phyloP scores from a whole-genome alignment of 2,329 filamentous ascomycete genomes.

The Aspergillus alliaceus region DNA sequence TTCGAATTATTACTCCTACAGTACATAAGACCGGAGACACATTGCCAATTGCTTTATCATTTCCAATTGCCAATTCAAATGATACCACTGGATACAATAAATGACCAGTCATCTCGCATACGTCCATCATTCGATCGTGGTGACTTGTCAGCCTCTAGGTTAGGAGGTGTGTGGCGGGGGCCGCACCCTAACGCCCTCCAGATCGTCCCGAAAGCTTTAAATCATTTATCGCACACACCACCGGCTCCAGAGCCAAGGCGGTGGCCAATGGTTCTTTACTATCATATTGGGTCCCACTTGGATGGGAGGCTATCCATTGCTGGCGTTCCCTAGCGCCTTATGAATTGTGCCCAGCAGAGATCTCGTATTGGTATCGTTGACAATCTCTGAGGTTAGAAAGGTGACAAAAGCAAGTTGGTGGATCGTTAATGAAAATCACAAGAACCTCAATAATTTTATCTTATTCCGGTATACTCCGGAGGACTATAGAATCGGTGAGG shows the following conservation, averaged over 20 bases:
- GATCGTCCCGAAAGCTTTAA: constrained; percentile 23
- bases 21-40: neutral
- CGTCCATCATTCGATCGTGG: constrained; percentile 9
- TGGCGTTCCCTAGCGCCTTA: constrained; percentile 26
- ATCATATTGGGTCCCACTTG: constrained; percentile 28
- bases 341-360: constrained; percentile 9
- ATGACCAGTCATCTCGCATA: constrained; percentile 14
- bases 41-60: neutral
- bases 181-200: constrained; percentile 21
- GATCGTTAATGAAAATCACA: constrained; percentile 3
- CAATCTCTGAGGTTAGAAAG: neutral
- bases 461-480: neutral
- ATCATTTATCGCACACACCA: constrained; percentile 11
- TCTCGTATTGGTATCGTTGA: constrained; percentile 12
- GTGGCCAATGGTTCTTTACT: constrained; percentile 10
- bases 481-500: neutral
- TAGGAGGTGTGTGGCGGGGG: constrained; percentile 11
- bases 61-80: neutral
- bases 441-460: neutral
- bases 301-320: constrained; percentile 40
- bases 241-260: constrained; percentile 6
- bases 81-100: neutral
- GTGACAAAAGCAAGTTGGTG: neutral
- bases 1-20: neutral
- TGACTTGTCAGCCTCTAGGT: constrained; percentile 17